Percentiles rank a stretch among this genome's conserved stretches.
phyloP scores from a whole-genome alignment of 108 stramenopile species.

The Discostella stelligeroides region DNA sequence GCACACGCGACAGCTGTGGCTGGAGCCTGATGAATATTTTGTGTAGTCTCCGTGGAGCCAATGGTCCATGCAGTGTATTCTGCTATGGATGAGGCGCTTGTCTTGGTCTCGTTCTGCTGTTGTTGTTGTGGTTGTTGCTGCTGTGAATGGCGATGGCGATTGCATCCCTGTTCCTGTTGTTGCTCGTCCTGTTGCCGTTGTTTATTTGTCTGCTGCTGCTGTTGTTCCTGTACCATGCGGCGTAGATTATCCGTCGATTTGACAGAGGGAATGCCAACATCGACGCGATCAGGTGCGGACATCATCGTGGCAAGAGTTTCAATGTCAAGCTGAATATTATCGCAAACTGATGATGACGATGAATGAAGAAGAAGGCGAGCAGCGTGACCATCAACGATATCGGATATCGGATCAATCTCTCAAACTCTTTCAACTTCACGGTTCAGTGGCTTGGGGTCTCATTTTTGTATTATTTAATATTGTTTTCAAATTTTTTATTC shows the following conservation, averaged over 20 bases:
- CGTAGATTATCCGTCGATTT: constrained; percentile 33
- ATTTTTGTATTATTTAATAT: too few relatives aligned
- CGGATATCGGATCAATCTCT: too few relatives aligned
- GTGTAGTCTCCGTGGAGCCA: constrained; percentile 31
- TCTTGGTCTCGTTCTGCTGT: not conserved
- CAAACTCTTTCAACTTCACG: too few relatives aligned
- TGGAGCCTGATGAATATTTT: not conserved
- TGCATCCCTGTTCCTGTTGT: constrained; percentile 1
- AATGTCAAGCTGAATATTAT: too few relatives aligned
- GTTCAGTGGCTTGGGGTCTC: too few relatives aligned
- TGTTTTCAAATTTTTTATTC: too few relatives aligned
- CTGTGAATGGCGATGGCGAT: constrained; percentile 7
- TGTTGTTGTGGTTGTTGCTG: not conserved
- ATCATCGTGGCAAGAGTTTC: constrained; percentile 29
- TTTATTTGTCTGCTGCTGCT: constrained; percentile 16
- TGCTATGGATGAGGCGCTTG: not conserved
- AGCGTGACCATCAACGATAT: too few relatives aligned
- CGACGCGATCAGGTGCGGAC: constrained; percentile 40
- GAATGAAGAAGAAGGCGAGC: too few relatives aligned
- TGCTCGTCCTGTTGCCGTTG: constrained; percentile 4
- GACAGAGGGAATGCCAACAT: constrained; percentile 27
- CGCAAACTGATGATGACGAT: too few relatives aligned
- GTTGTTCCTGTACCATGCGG: constrained; percentile 9
- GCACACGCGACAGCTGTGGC: not conserved
- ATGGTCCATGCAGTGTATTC: constrained; percentile 34